phyloP scores from a whole-genome alignment of 768 basidiomycete species.

The Termitomyces sp. region DNA sequence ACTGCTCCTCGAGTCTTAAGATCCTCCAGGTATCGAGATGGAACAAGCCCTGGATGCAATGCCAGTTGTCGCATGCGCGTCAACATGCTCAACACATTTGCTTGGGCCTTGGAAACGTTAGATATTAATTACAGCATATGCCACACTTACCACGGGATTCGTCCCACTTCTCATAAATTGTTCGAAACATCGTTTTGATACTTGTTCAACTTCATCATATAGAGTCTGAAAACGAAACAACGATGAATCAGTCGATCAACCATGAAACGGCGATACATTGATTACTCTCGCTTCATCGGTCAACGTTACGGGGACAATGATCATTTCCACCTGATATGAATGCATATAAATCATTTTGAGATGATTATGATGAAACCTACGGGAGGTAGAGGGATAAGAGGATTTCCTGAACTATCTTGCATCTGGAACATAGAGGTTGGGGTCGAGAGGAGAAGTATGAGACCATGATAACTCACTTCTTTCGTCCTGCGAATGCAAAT shows the following conservation, averaged over 20 bases:
- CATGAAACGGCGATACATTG: not conserved
- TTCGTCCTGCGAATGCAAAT: constrained; percentile 80
- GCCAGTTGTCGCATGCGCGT: constrained; percentile 81
- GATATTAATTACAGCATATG: not conserved
- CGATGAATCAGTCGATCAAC: constrained; percentile 16
- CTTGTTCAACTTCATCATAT: constrained; percentile 63
- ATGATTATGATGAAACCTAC: constrained; percentile 22
- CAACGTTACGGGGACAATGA: constrained; percentile 63
- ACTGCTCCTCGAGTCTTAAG: constrained; percentile 36
- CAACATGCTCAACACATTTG: constrained; percentile 74
- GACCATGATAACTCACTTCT: constrained; percentile 40
- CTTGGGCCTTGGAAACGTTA: constrained; percentile 41
- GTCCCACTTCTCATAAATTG: constrained; percentile 40
- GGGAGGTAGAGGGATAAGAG: constrained; percentile 71
- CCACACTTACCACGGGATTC: constrained; percentile 33
- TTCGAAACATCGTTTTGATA: constrained; percentile 60
- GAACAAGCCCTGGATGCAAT: constrained; percentile 73
- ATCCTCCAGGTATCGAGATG: constrained; percentile 62
- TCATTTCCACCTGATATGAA: constrained; percentile 63
- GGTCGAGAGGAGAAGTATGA: not conserved
- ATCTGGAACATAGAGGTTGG: constrained; percentile 41
- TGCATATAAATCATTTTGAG: not conserved
- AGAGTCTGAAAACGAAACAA: constrained; percentile 24
- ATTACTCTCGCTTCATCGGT: constrained; percentile 58
- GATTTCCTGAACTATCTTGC: constrained; percentile 73